Conservation (phyloP, 208 protist genomes). For the Trypanosoma mega region DNA sequence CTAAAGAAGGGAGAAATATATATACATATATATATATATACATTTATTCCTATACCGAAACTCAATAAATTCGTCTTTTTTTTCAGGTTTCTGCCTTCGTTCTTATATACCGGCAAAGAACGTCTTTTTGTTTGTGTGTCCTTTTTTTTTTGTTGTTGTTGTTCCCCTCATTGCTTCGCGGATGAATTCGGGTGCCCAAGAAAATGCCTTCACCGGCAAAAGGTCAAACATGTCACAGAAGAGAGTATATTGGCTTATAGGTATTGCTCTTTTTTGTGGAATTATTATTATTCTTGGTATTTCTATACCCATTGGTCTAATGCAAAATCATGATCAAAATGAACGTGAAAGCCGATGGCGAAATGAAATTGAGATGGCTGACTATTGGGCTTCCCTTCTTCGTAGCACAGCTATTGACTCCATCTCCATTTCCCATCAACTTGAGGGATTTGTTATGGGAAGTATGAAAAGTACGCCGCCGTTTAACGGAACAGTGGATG, state of each 20-base stretch:
- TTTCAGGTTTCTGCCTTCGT: too few species aligned
- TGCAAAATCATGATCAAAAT: conserved; percentile 1
- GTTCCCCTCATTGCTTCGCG: neutral
- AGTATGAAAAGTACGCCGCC: conserved; percentile 28
- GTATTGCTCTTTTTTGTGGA: conserved; percentile 20
- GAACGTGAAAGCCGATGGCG: neutral
- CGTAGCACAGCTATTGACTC: conserved; percentile 37
- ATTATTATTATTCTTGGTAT: conserved; percentile 36
- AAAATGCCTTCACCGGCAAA: neutral
- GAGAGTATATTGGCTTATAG: conserved; percentile 34
- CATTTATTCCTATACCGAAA: too few species aligned
- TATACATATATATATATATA: too few species aligned
- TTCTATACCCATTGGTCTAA: conserved; percentile 34
- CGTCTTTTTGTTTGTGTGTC: too few species aligned
- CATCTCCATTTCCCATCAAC: conserved; percentile 24
- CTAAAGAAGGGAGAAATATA: too few species aligned
- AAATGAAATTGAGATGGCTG: conserved; percentile 17
- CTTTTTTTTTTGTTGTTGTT: neutral
- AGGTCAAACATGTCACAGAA: conserved; percentile 16
- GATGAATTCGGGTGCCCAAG: neutral
- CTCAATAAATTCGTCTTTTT: too few species aligned
- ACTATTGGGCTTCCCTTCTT: conserved; percentile 31
- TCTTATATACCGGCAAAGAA: too few species aligned
- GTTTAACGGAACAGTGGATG: conserved; percentile 21
- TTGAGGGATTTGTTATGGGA: conserved; percentile 55